A percentile compares a stretch with the other conserved stretches of the same genome.
These are phyloP conservation scores for Exophiala sp. DNA, from an alignment of 2,329 filamentous ascomycete species.

Conservation along the genomic window DNA sequence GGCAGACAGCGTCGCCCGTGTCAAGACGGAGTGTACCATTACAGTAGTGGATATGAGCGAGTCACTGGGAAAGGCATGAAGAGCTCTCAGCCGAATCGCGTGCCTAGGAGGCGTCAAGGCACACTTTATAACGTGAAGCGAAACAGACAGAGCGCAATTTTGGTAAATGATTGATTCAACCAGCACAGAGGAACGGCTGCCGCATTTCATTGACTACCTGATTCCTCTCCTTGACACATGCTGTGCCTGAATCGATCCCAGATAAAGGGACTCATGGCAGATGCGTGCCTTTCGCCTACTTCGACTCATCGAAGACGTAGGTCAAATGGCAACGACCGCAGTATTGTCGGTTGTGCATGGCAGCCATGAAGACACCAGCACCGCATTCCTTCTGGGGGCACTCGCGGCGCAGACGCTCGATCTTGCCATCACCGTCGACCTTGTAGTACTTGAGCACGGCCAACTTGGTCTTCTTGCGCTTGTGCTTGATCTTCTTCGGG, in stretches of 20 bases:
- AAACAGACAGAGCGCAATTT: too few species aligned
- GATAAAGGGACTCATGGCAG: too few species aligned
- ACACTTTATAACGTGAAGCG: too few species aligned
- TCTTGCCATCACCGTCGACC: conserved; percentile 99
- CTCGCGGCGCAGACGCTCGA: conserved; percentile 97
- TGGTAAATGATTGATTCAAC: neutral
- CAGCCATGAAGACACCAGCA: conserved; percentile 99
- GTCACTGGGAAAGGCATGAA: too few species aligned
- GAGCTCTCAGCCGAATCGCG: too few species aligned
- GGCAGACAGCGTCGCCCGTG: too few species aligned
- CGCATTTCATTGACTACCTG: conserved; percentile 1
- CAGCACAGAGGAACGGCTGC: neutral
- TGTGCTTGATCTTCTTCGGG: conserved; percentile 99
- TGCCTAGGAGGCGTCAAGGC: too few species aligned
- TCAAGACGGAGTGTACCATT: too few species aligned
- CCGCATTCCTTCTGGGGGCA: conserved; percentile 94
- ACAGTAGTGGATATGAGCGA: too few species aligned
- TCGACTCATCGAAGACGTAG: conserved; percentile 31
- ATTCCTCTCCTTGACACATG: neutral
- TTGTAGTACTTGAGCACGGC: conserved; percentile 99
- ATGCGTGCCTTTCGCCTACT: conserved; percentile 10
- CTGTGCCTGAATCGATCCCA: neutral
- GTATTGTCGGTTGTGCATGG: conserved; percentile 99
- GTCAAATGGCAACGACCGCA: conserved; percentile 57
- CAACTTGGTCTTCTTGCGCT: conserved; percentile 99